Evolutionary conservation across 2,329 filamentous ascomycete genomes (phyloP).

Genomic region (Fusarium sp.): DNA sequence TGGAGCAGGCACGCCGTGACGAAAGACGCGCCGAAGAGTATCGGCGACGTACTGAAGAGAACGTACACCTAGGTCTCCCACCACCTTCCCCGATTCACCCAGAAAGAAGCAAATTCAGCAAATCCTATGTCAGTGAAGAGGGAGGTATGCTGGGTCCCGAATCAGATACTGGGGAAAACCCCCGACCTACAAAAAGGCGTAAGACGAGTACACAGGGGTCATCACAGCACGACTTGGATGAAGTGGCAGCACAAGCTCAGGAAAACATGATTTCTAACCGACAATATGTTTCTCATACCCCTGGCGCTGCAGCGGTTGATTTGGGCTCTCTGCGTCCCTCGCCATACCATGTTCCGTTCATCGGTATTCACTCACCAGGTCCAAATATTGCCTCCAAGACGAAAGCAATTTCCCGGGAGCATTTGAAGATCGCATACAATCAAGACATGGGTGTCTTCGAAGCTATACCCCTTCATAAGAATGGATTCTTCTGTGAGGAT

Average conservation of each 20-base stretch:
- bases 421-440: slow-evolving; percentile 78
- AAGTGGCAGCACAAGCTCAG: slow-evolving; percentile 46
- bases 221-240: slow-evolving; percentile 54
- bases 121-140: slow-evolving; percentile 74
- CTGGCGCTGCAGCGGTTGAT: slow-evolving; percentile 67
- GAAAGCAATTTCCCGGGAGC: slow-evolving; percentile 77
- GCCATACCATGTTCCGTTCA: slow-evolving; percentile 69
- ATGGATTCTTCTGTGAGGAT: slow-evolving; percentile 76
- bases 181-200: slow-evolving; percentile 58
- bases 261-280: slow-evolving; percentile 64
- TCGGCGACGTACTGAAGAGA: slow-evolving; percentile 56
- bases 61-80: slow-evolving; percentile 59
- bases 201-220: slow-evolving; percentile 57
- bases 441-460: slow-evolving; percentile 70
- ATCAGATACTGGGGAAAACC: slow-evolving; percentile 63
- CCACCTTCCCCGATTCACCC: slow-evolving; percentile 60
- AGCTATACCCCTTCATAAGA: slow-evolving; percentile 67
- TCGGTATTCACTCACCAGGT: slow-evolving; percentile 77
- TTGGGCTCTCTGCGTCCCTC: slow-evolving; percentile 68
- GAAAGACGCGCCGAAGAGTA: slow-evolving; percentile 59
- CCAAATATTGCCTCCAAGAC: slow-evolving; percentile 69
- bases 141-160: slow-evolving; percentile 74
- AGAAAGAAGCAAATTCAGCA: slow-evolving; percentile 65
- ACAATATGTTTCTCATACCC: slow-evolving; percentile 69
- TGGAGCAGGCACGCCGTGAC: slow-evolving; percentile 63